Percentiles rank a stretch among this genome's conserved stretches.
Evolutionary conservation across 1,139 yeast genomes (phyloP).

Genomic region (Tardiomyces digboiensis): DNA sequence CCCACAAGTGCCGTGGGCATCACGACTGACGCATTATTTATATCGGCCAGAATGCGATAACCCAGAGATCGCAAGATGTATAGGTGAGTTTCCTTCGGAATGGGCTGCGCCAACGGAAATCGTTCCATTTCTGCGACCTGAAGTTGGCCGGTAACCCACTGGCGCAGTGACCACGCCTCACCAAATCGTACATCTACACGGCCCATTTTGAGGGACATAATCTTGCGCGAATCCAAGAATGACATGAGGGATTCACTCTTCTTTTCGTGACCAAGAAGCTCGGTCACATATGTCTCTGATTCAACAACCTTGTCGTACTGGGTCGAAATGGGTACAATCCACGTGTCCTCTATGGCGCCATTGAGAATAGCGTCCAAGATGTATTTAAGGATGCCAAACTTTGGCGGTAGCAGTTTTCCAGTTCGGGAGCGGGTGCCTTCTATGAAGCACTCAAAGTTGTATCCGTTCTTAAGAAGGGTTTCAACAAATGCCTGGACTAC

Average conservation of each 20-base stretch:
- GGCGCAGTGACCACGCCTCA: conserved; percentile 32
- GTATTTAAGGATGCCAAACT: conserved; percentile 53
- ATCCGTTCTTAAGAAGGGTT: conserved; percentile 40
- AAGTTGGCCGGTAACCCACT: conserved; percentile 25
- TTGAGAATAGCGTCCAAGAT: conserved; percentile 38
- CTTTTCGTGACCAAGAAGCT: conserved; percentile 52
- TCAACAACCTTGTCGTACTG: conserved; percentile 62
- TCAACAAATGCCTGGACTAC: conserved; percentile 45
- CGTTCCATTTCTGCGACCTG: conserved; percentile 8
- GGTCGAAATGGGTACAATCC: conserved; percentile 50
- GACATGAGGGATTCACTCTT: conserved; percentile 30
- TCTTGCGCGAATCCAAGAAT: conserved; percentile 27
- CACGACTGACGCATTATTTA: conserved; percentile 32
- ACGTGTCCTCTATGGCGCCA: conserved; percentile 34
- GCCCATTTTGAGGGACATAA: conserved; percentile 30
- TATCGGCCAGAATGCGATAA: conserved; percentile 31
- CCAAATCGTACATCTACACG: conserved; percentile 34
- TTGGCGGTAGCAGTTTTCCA: conserved; percentile 55
- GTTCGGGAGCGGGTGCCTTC: conserved; percentile 64
- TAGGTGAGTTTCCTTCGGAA: conserved; percentile 12
- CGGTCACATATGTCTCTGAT: conserved; percentile 52
- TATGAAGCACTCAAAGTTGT: conserved; percentile 52
- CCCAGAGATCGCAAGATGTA: conserved; percentile 30
- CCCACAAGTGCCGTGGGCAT: conserved; percentile 38
- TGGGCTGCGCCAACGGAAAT: conserved; percentile 7